Evolutionary conservation across 768 basidiomycete species (phyloP), one percentile per base, ranked within the genome.

Genomic region (Hemileccinum rubropunctum): DNA sequence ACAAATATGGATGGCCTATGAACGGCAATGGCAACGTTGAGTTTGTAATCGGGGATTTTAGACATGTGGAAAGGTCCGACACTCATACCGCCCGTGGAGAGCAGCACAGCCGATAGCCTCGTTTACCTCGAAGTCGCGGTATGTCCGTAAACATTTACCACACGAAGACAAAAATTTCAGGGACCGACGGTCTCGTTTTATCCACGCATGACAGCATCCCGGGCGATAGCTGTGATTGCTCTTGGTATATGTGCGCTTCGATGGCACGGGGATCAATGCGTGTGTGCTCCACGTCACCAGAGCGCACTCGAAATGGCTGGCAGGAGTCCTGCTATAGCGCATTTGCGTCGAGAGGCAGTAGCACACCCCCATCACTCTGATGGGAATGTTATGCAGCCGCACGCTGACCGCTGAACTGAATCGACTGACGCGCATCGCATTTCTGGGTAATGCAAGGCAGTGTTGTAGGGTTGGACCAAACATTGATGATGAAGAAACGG

Each of bases 131-230:
- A 33, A 30, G 37, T 38, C 17, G 40, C 45, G 43, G 52, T 48
- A 26, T 52, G 28, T 44, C 46, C 41, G 51, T 45, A 54, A 51
- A 50, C 32, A 33, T 50, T 42, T 42, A 58, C 21, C 51, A 45
- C 51, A 62, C 52, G 45, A 56, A 51, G 53, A 44, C 48, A 57
- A 50, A 30, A 18, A 60, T 37, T 44, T 62, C 68, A 62, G 64
- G 64, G 59, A 51, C 48, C 51, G 41, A 47, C 36, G 39, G 58
- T 45, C 52, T 56, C 37, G 12, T 45, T 59, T 66, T 58, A 44
- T 44, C 42, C 6, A 37, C 37, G 41, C 28, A 51, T 65, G 54
- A 58, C 65, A 67, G 60, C 64, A 67, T 67, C 57, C 64, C 62
- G 65, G 39, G 33, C 20, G 52, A 53, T 27, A 42, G 47, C 45